Evolutionary conservation across 1,139 yeast species (phyloP), one percentile per base, ranked within the genome.

Genomic region (Maudiozyma humilis): DNA sequence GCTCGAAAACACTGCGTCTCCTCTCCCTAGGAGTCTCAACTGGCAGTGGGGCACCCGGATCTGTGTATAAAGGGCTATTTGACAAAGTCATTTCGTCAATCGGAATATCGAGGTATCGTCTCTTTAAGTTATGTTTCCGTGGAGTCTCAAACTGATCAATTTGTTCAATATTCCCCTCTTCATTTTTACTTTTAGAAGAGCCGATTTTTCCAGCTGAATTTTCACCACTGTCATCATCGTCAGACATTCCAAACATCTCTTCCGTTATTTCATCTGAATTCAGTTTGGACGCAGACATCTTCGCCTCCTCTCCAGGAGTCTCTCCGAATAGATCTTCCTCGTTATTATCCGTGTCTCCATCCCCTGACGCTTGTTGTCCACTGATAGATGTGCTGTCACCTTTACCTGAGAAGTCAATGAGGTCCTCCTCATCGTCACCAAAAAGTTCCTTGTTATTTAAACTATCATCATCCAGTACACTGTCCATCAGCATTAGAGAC

Each of bases 1-100:
- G 95, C 0, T 95, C 85, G 60, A 85, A 87, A 1, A 80, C 76
- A 34, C 91, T 82, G 48, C 64, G 70, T 46, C 66, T 68, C 33
- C 64, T 56, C 17, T 64, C 69, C 39, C 60, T 67, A 2, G 87
- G 87, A 0, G 88, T 79, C 3, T 79, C 78, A 25, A 75, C 64
- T 0, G 93, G 89, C 3, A 78, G 66, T 1, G 93, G 93, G 0
- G 93, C 91, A 36, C 93, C 93, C 0, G 93, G 93, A 57, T 83
- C 93, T 42, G 71, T 75, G 54, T 82, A 82, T n/a, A 75, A 66
- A 0, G 82, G 82, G 2, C 71, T 65, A 12, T 61, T 54, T 23
- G 69, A 61, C 12, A 73, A 52, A 0, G 76, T 71, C 74, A 78
- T 76, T 53, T 78, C 77, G 45, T 76, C 78, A 43, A 72, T 68